These are phyloP conservation scores for Chlamydomonas sp. DNA, from an alignment of 139 green algal genomes.

Conservation along the genomic window DNA sequence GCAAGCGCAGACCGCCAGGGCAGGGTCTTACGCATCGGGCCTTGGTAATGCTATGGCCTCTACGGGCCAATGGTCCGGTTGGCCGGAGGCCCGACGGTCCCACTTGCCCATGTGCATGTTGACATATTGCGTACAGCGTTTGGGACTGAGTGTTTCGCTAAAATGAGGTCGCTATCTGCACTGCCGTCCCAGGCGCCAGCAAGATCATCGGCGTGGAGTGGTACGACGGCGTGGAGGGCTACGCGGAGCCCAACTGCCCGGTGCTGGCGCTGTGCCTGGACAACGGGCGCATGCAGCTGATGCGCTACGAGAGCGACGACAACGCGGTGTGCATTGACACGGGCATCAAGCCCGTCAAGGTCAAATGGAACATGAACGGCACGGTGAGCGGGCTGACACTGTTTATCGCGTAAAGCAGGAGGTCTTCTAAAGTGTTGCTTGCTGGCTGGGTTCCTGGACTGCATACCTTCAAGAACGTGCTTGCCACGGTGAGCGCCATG, in stretches of 20 bases:
- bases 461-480: too few relatives aligned
- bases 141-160: too few relatives aligned
- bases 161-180: background rate
- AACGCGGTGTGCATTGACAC: slow-evolving; percentile 77
- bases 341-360: slow-evolving; percentile 63
- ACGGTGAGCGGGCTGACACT: slow-evolving; percentile 46
- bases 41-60: too few relatives aligned
- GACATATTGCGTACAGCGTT: too few relatives aligned
- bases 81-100: too few relatives aligned
- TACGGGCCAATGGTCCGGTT: too few relatives aligned
- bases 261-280: slow-evolving; percentile 76
- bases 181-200: slow-evolving; percentile 32
- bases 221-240: slow-evolving; percentile 78
- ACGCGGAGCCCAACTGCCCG: slow-evolving; percentile 69
- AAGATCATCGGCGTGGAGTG: slow-evolving; percentile 80
- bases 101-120: too few relatives aligned
- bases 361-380: slow-evolving; percentile 80
- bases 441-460: too few relatives aligned
- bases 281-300: slow-evolving; percentile 83
- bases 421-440: background rate
- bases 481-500: too few relatives aligned
- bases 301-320: slow-evolving; percentile 77
- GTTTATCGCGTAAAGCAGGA: background rate
- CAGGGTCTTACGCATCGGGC: too few relatives aligned
- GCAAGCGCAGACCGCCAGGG: too few relatives aligned